Evolutionary conservation across 2,329 filamentous ascomycete genomes (phyloP).

Genomic region (Neofusicoccum parvum): DNA sequence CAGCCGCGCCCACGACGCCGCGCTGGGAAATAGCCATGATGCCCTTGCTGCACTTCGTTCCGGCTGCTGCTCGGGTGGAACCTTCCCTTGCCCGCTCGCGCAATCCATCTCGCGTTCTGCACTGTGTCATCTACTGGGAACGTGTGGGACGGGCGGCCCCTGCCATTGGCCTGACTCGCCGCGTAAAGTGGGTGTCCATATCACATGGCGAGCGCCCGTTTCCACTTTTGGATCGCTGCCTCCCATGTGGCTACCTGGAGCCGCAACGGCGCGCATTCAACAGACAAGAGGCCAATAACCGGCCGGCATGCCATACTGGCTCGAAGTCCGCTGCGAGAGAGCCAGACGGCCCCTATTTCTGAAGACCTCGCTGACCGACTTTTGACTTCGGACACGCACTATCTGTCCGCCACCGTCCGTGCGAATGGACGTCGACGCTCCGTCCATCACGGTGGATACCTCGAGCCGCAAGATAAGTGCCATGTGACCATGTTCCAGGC

Average conservation of each 20-base stretch:
- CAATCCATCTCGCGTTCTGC: background rate
- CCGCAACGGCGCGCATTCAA: background rate
- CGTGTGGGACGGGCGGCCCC: background rate
- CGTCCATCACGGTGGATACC: constrained; percentile 10
- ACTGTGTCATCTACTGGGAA: constrained; percentile 9
- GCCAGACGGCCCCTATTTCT: background rate
- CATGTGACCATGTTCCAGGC: background rate
- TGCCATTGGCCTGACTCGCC: constrained; percentile 2
- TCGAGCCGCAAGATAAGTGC: background rate
- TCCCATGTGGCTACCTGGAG: background rate
- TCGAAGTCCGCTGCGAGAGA: background rate
- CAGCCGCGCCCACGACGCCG: background rate
- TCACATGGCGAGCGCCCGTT: background rate
- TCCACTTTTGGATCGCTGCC: background rate
- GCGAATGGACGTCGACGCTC: background rate
- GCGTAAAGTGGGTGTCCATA: background rate
- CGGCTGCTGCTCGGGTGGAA: background rate
- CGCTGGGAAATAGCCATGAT: background rate
- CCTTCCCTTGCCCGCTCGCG: background rate
- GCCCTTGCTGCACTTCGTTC: constrained; percentile 10
- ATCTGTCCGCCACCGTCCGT: background rate
- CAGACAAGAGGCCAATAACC: background rate
- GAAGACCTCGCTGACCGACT: background rate
- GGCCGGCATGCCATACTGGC: background rate
- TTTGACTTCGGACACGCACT: background rate